Evolutionary conservation across 345 rosid species (phyloP), one percentile per base, ranked within the genome.

Genomic region (Salix udensis): DNA sequence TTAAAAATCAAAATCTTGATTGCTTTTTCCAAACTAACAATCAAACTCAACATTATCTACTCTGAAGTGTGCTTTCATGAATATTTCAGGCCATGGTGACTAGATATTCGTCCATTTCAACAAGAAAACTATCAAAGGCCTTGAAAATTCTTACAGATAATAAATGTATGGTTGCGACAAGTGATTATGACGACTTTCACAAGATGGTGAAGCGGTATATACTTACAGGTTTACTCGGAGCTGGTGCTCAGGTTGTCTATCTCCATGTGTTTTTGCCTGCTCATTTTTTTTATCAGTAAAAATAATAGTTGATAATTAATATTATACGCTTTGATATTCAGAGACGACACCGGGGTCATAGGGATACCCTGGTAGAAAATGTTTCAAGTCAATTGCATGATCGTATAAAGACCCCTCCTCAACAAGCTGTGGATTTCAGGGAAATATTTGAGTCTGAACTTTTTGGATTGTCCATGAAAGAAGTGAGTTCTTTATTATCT

Each of bases 181-280:
- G 99, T 80, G 98, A 92, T 80, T 93, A 93, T 68, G 74, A 78
- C 74, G 94, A 92, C 61, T 96, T 93, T 65, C 98, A 93, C 82
- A 92, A 89, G 80, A 50, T 74, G 72, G 87, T 74, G 10, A 93
- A 96, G 84, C 87, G 91, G 6, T 82, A 77, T 53, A 46, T 96
- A 58, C 79, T 91, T 67, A 71, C 89, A 60, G 87, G 81, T 58
- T 84, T 92, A 39, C 82, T 92, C 75, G 93, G 94, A 81, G 42
- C 90, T 2, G 86, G 72, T 77, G 96, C 97, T 65, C 98, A 95
- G 98, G 98, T 93, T 81, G 69, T 46, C 30, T 34, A 67, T 48
- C 11, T 14, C 40, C 23, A 2, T 0, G n/a, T 3, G 7, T 61
- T 15, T 13, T 24, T 18, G 21, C 30, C 7, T 53, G 62, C 30